Evolutionary conservation across 192 early-diverging fungal genomes (phyloP).

Genomic region (Helicostylum pulchrum): DNA sequence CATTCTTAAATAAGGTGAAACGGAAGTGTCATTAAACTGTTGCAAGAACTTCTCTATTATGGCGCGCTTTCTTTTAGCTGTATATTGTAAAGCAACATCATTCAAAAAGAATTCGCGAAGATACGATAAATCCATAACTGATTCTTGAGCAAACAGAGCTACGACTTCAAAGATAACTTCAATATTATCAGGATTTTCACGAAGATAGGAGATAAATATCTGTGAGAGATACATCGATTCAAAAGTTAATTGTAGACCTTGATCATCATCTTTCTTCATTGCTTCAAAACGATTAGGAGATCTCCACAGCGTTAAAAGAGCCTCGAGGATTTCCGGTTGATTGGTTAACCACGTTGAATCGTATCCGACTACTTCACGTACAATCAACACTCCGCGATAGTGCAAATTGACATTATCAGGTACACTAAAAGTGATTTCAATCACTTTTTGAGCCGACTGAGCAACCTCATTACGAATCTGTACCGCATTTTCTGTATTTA

Average conservation of each 20-base stretch:
- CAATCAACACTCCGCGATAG: conserved; percentile 59
- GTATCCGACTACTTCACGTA: conserved; percentile 50
- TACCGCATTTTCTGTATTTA: conserved; percentile 50
- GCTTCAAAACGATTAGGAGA: conserved; percentile 40
- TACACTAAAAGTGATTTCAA: conserved; percentile 41
- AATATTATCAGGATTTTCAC: conserved; percentile 58
- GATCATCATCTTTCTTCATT: conserved; percentile 43
- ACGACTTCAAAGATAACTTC: conserved; percentile 75
- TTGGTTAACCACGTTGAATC: conserved; percentile 51
- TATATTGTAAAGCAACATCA: conserved; percentile 57
- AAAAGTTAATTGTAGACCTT: conserved; percentile 36
- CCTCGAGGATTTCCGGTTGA: conserved; percentile 47
- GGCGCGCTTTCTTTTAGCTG: conserved; percentile 54
- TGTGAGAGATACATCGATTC: conserved; percentile 66
- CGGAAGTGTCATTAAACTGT: conserved; percentile 57
- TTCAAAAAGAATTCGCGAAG: conserved; percentile 71
- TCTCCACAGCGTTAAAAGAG: conserved; percentile 49
- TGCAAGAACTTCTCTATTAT: conserved; percentile 78
- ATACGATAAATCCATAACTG: conserved; percentile 59
- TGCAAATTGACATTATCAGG: conserved; percentile 37
- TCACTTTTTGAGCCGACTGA: conserved; percentile 52
- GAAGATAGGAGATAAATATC: conserved; percentile 68
- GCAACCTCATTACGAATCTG: conserved; percentile 66
- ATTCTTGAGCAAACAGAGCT: conserved; percentile 63
- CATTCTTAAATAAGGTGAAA: conserved; percentile 67